Base-by-base conservation (phyloP, 2,329 filamentous ascomycete species). In the Alternaria brassicicola region DNA sequence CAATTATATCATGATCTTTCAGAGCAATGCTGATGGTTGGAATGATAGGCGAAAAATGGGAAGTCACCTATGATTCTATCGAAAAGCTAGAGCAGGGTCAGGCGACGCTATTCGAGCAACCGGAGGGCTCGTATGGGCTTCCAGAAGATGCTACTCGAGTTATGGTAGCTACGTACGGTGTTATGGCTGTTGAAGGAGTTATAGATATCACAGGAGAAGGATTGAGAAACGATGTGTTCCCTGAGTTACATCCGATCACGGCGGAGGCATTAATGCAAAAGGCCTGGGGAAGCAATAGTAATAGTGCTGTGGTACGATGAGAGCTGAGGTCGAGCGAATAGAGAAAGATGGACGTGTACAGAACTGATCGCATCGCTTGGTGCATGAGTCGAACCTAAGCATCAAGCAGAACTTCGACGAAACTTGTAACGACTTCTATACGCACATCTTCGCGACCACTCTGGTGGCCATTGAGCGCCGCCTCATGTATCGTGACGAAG, bases 11-110 rank as follows among this genome's bases (percentile, higher is more conserved):
- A 10, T 31, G 43, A n/a, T 17, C 3, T 8, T 30, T 21, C 0
- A 26, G 15, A 8, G n/a, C 6, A 9, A 38, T 6, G 13, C 33
- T 57, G 13, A 52, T 26, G 12, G 12, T 13, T 38, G 15, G 9
- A 12, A 31, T 36, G n/a, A 13, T 49, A 64, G 61, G 58, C 19
- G 35, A 13, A 8, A 61, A 64, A 28, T 64, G 61, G 55, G 26
- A 49, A 6, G 46, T 65, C 12, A 51, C 38, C 12, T 63, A 63
- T 36, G 62, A 64, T 19, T 43, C 59, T 21, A 28, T 64, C 8
- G 55, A 57, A 0, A 28, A 42, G 13, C 25, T 63, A 7, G 55
- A 58, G 31, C 57, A 46, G 13, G 57, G 57, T 6, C 23, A 63
- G 43, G 52, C 52, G 6, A 63, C 57, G 23, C 23, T 65, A 15